A percentile compares a stretch with the other conserved stretches of the same genome.
Conservation (phyloP, 2,329 filamentous ascomycete genomes). For the Trematosphaeria pertusa region DNA sequence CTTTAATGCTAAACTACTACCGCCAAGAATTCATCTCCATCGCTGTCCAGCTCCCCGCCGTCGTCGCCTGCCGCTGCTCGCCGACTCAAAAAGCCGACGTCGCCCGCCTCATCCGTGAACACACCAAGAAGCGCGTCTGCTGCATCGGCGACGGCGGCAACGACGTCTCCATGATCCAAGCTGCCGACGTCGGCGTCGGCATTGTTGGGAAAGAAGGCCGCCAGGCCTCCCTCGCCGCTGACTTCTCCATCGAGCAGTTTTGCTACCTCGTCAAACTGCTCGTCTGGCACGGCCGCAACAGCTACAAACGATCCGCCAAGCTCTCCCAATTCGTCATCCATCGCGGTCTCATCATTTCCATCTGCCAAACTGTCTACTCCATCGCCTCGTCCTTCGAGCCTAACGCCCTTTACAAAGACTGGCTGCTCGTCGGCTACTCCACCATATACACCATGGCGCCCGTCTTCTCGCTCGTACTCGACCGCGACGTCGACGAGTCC, state of each 20-base stretch:
- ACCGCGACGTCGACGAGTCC: constrained; percentile 93
- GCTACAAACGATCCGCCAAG: constrained; percentile 94
- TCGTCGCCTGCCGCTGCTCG: constrained; percentile 95
- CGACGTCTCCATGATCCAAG: constrained; percentile 99
- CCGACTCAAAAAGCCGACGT: constrained; percentile 97
- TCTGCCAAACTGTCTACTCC: constrained; percentile 97
- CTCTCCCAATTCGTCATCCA: constrained; percentile 98
- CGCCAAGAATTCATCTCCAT: constrained; percentile 84
- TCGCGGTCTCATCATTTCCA: constrained; percentile 90
- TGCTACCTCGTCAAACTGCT: constrained; percentile 92
- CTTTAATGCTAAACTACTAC: constrained; percentile 83
- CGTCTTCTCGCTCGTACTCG: constrained; percentile 90
- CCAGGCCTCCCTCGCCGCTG: constrained; percentile 91
- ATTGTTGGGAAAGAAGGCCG: constrained; percentile 98
- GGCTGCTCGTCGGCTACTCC: constrained; percentile 95
- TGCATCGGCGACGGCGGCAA: constrained; percentile 99
- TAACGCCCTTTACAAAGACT: constrained; percentile 90
- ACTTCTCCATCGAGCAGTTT: constrained; percentile 97
- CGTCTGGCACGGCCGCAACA: constrained; percentile 99
- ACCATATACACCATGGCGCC: constrained; percentile 94
- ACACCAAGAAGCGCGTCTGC: constrained; percentile 93
- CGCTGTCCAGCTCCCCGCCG: constrained; percentile 85
- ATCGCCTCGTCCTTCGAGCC: constrained; percentile 93
- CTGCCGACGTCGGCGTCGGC: constrained; percentile 94
- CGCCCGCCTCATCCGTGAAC: constrained; percentile 84